A percentile compares a stretch with the other conserved stretches of the same genome.
These are phyloP conservation scores for maize (Zea mays) DNA, from an alignment of 176 grass and related monocot species.

Conservation along the genomic window Zm-B73-REFERENCE-NAM-5.0 NC_050096.1:142476501-142477000, in stretches of 20 bases:
- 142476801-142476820: conserved; percentile 84
- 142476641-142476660: conserved; percentile 81
- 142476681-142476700: background rate
- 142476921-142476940: background rate
- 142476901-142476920: conserved; percentile 21
- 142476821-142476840: conserved; percentile 89
- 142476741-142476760: background rate
- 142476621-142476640: conserved; percentile 78
- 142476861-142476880: background rate
- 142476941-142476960: conserved; percentile 23
- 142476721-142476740: background rate
- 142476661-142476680: conserved; percentile 50
- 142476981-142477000: conserved; percentile 57
- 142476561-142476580: conserved; percentile 82
- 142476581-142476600: conserved; percentile 66
- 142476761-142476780: conserved; percentile 6
- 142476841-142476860: conserved; percentile 63
- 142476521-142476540: background rate
- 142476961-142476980: conserved; percentile 77
- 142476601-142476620: conserved; percentile 74
- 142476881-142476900: conserved; percentile 4
- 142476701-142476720: background rate
- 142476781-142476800: conserved; percentile 81
- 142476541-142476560: conserved; percentile 25
- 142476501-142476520: conserved; percentile 2